A percentile compares a stretch with the other conserved stretches of the same genome.
phyloP scores from a whole-genome alignment of 192 early-diverging fungal species.

The Coemansia sp. region DNA sequence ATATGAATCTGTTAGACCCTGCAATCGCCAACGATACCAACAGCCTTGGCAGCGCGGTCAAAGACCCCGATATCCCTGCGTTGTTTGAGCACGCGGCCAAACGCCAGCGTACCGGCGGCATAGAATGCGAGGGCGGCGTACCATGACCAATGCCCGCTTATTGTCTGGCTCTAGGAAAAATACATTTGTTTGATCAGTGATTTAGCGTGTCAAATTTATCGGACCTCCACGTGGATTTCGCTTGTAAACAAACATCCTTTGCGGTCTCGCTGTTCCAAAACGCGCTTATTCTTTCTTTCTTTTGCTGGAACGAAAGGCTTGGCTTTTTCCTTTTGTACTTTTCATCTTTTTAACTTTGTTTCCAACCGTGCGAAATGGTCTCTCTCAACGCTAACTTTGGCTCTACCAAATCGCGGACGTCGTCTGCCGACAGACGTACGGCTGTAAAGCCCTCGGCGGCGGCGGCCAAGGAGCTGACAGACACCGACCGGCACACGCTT shows the following conservation, averaged over 20 bases:
- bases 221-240: no score
- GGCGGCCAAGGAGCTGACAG: background rate
- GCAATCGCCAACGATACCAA: background rate
- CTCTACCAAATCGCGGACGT: background rate
- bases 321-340: background rate
- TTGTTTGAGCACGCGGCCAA: slow-evolving; percentile 3
- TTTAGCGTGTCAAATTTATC: background rate
- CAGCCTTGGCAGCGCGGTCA: background rate
- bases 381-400: background rate
- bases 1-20: background rate
- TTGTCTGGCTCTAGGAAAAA: background rate
- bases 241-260: background rate
- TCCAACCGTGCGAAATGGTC: background rate
- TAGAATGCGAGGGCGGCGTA: background rate
- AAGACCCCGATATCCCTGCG: background rate
- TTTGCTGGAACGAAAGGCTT: no score
- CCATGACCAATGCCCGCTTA: background rate
- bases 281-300: no score
- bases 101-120: slow-evolving; percentile 1
- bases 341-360: background rate
- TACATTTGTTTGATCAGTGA: background rate
- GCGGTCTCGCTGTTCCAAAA: background rate
- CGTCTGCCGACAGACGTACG: background rate
- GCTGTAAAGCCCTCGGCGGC: background rate
- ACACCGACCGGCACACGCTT: slow-evolving; percentile 17